phyloP scores from a whole-genome alignment of 495 filamentous ascomycete species.

The Penicillium mononematosum region DNA sequence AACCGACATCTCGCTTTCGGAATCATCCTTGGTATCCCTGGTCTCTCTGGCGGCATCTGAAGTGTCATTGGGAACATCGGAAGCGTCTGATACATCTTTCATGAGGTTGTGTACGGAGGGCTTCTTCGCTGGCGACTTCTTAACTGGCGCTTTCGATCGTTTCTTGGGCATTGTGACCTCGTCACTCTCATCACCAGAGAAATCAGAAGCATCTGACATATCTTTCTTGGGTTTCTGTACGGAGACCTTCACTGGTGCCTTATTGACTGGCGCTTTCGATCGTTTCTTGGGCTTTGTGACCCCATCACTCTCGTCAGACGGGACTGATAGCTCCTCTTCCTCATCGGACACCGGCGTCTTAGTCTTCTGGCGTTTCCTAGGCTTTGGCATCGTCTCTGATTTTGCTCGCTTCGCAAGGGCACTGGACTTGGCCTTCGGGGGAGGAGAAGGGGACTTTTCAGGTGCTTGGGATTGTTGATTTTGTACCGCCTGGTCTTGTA shows the following conservation, averaged over 20 bases:
- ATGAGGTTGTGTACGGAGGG: constrained; percentile 29
- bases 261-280: constrained; percentile 18
- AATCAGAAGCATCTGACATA: constrained; percentile 25
- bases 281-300: constrained; percentile 26
- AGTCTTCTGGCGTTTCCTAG: constrained; percentile 41
- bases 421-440: constrained; percentile 26
- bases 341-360: constrained; percentile 32
- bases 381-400: constrained; percentile 18
- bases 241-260: constrained; percentile 26
- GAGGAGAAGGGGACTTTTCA: constrained; percentile 13
- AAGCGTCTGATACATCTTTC: constrained; percentile 26
- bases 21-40: constrained; percentile 48
- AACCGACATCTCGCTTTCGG: constrained; percentile 77
- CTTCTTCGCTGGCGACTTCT: constrained; percentile 32
- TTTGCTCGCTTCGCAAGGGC: constrained; percentile 32
- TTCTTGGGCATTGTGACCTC: constrained; percentile 29
- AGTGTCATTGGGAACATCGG: constrained; percentile 20
- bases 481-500: constrained; percentile 31
- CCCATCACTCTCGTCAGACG: constrained; percentile 25
- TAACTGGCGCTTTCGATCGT: constrained; percentile 7
- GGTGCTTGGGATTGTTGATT: constrained; percentile 11
- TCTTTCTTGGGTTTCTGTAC: constrained; percentile 31
- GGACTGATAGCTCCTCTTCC: constrained; percentile 17
- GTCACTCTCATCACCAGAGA: constrained; percentile 21
- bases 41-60: constrained; percentile 24